A percentile compares a stretch with the other conserved stretches of the same genome.
phyloP scores from a whole-genome alignment of 129 eudicot genomes.

The Flaveria sonorensis region DNA sequence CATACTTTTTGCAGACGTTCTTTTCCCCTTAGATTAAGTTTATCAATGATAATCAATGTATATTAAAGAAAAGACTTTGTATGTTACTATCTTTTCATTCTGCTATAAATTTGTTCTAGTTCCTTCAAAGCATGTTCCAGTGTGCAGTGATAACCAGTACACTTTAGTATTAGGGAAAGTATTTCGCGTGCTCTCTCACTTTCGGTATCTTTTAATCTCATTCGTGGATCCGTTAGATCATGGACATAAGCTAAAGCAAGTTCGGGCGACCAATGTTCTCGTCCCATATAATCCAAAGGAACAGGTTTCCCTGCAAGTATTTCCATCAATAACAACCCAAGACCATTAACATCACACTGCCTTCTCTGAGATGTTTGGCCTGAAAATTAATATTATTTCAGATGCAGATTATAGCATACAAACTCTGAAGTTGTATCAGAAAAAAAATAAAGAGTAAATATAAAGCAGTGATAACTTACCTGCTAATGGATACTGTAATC shows the following conservation, averaged over 20 bases:
- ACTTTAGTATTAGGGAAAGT: slow-evolving; percentile 9
- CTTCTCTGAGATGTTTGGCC: slow-evolving; percentile 1
- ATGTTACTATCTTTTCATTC: neutral
- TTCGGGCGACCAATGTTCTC: neutral
- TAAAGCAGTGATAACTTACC: neutral
- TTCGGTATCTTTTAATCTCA: slow-evolving; percentile 2
- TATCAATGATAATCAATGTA: too few species aligned
- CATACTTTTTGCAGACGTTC: neutral
- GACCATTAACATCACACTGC: slow-evolving; percentile 20
- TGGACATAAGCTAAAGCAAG: neutral
- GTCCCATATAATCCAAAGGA: neutral
- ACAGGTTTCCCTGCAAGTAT: slow-evolving; percentile 7
- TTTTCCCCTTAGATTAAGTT: too few species aligned
- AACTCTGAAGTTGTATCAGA: too few species aligned
- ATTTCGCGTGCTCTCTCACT: slow-evolving; percentile 4
- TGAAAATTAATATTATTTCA: neutral
- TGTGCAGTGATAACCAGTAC: neutral
- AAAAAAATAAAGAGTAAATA: neutral
- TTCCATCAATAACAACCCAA: slow-evolving; percentile 20
- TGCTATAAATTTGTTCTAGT: slow-evolving; percentile 10
- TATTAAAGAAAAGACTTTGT: too few species aligned
- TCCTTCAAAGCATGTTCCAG: slow-evolving; percentile 6
- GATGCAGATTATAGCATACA: too few species aligned
- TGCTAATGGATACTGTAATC: neutral
- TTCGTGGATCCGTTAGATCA: slow-evolving; percentile 15